Percentiles rank a stretch among this genome's conserved stretches.
These are phyloP conservation scores for Aurantiochytrium sp. DNA, from an alignment of 108 stramenopile genomes.

Conservation along the genomic window DNA sequence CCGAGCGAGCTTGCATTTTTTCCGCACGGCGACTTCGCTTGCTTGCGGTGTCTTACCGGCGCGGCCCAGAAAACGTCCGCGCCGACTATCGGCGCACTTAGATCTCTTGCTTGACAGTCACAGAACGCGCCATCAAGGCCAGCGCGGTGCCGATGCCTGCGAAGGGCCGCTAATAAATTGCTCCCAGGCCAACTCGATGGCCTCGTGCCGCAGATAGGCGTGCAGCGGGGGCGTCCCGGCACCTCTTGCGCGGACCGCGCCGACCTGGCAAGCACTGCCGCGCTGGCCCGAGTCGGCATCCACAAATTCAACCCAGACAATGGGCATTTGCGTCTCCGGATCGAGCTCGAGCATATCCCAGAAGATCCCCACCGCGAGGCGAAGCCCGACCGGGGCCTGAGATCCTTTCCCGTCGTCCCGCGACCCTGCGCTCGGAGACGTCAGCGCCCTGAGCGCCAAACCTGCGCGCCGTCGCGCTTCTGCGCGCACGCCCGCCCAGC, in stretches of 20 bases:
- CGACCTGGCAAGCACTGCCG: background rate
- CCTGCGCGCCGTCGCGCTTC: background rate
- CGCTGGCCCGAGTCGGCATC: background rate
- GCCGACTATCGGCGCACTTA: no score
- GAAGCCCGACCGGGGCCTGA: background rate
- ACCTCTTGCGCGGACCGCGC: background rate
- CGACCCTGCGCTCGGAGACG: no score
- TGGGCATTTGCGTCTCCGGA: background rate
- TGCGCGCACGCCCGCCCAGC: background rate
- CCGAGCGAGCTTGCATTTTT: no score
- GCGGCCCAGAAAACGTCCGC: no score
- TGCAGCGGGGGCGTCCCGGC: background rate
- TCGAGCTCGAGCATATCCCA: background rate
- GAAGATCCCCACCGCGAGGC: background rate
- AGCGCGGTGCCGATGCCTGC: no score
- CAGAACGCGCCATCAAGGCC: no score
- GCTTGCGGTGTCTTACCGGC: no score
- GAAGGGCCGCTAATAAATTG: background rate
- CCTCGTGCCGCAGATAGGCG: background rate
- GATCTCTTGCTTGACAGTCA: no score
- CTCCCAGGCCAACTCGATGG: background rate
- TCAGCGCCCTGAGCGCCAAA: background rate
- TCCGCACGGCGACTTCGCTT: no score
- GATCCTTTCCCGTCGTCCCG: background rate
- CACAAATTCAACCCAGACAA: background rate